phyloP scores from a whole-genome alignment of 148 eudicot species.

The Rhododendron molle region DNA sequence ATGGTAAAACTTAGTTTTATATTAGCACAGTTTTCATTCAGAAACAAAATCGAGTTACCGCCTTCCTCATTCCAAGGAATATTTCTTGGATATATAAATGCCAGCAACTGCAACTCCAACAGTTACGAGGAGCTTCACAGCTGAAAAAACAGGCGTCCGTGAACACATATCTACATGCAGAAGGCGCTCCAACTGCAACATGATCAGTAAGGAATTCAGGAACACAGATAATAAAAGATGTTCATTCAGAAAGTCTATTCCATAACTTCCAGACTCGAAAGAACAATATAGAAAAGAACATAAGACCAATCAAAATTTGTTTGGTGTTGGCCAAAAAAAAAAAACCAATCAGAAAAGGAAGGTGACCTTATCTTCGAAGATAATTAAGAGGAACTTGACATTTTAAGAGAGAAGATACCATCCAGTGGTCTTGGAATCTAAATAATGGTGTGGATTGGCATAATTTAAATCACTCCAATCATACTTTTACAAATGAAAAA shows the following conservation, averaged over 20 bases:
- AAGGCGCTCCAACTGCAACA: constrained; percentile 55
- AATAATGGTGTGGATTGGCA: too few species aligned
- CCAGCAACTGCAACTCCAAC: constrained; percentile 78
- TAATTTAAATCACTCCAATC: background rate
- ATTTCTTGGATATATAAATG: constrained; percentile 65
- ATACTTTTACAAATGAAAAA: background rate
- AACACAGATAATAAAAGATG: background rate
- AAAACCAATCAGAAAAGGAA: background rate
- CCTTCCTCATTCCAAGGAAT: background rate
- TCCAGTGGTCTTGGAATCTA: background rate
- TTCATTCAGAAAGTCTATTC: too few species aligned
- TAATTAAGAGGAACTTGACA: background rate
- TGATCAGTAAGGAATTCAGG: background rate
- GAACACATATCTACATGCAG: constrained; percentile 46
- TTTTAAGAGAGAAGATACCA: background rate
- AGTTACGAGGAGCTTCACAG: constrained; percentile 44
- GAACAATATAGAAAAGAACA: background rate
- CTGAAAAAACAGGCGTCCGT: constrained; percentile 25
- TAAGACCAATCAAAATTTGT: background rate
- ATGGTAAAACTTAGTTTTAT: background rate
- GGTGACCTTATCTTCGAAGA: background rate
- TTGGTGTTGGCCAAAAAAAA: too few species aligned
- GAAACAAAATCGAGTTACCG: background rate
- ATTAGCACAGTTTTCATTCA: background rate
- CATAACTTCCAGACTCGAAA: background rate